phyloP scores from a whole-genome alignment of 495 filamentous ascomycete species.

The Hyaloscypha bicolor region DNA sequence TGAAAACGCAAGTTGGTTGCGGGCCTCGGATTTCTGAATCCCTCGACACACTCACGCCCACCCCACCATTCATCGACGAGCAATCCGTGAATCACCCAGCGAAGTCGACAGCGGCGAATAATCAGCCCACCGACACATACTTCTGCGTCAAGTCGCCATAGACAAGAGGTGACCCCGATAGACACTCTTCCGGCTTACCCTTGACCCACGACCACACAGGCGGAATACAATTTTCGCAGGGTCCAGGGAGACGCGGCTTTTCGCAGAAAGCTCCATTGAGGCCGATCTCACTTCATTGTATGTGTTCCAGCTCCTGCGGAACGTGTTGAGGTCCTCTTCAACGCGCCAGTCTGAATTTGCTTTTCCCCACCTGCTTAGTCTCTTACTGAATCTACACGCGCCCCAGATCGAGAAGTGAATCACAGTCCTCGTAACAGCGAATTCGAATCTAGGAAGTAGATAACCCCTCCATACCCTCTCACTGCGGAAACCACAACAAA shows the following conservation, averaged over 20 bases:
- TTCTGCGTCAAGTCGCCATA: slow-evolving; percentile 8
- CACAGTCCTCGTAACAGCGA: slow-evolving; percentile 33
- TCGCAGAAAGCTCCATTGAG: slow-evolving; percentile 33
- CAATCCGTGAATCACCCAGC: background rate
- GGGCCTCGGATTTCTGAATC: background rate
- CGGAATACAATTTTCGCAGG: slow-evolving; percentile 12
- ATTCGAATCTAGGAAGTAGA: slow-evolving; percentile 18
- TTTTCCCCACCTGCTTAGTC: slow-evolving; percentile 11
- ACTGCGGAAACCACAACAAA: slow-evolving; percentile 32
- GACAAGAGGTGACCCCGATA: slow-evolving; percentile 9
- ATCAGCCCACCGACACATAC: slow-evolving; percentile 8
- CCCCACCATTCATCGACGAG: slow-evolving; percentile 14
- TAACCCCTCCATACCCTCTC: slow-evolving; percentile 5
- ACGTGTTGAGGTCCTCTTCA: slow-evolving; percentile 4
- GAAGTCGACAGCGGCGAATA: slow-evolving; percentile 5
- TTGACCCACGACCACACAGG: slow-evolving; percentile 19
- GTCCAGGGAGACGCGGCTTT: slow-evolving; percentile 23
- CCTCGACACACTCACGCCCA: slow-evolving; percentile 2
- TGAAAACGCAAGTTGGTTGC: slow-evolving; percentile 22
- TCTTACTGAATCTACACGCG: slow-evolving; percentile 26
- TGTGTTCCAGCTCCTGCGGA: slow-evolving; percentile 12
- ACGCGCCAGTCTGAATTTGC: slow-evolving; percentile 14
- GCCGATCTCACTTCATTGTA: slow-evolving; percentile 37
- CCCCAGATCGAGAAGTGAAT: slow-evolving; percentile 32
- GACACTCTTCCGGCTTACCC: slow-evolving; percentile 11